Percentiles rank a stretch among this genome's conserved stretches.
phyloP scores from a whole-genome alignment of 2,329 filamentous ascomycete genomes.

The Cryphonectria parasitica region DNA sequence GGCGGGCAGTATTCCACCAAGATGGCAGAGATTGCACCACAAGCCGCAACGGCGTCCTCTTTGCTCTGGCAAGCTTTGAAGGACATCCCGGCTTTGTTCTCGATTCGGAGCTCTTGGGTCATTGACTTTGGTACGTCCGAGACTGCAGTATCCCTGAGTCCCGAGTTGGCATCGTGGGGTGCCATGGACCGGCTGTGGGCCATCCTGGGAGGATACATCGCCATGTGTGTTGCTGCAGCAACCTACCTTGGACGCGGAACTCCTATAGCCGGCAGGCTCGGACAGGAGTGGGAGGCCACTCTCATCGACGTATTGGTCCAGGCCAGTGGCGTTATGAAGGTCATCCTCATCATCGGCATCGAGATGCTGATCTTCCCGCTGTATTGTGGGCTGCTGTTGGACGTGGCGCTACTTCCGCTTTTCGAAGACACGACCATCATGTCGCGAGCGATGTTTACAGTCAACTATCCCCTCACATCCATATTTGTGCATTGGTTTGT shows the following conservation, averaged over 20 bases:
- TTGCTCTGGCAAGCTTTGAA: slow-evolving; percentile 34
- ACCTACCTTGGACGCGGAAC: slow-evolving; percentile 78
- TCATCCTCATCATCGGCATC: slow-evolving; percentile 97
- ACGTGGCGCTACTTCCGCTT: slow-evolving; percentile 84
- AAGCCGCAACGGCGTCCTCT: slow-evolving; percentile 29
- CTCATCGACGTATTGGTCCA: slow-evolving; percentile 85
- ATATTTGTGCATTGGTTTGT: slow-evolving; percentile 99
- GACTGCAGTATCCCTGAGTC: slow-evolving; percentile 48
- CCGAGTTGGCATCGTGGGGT: slow-evolving; percentile 69
- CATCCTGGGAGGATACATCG: slow-evolving; percentile 78
- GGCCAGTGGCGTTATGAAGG: slow-evolving; percentile 95
- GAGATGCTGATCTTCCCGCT: slow-evolving; percentile 98
- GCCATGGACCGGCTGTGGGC: slow-evolving; percentile 69
- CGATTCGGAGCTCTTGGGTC: slow-evolving; percentile 60
- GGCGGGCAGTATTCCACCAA: slow-evolving; percentile 47
- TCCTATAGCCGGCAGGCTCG: slow-evolving; percentile 64
- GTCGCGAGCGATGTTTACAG: slow-evolving; percentile 78
- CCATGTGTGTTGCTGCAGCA: slow-evolving; percentile 73
- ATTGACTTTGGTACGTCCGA: slow-evolving; percentile 57
- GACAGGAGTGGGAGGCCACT: slow-evolving; percentile 72
- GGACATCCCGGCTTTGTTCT: slow-evolving; percentile 41
- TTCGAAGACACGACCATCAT: slow-evolving; percentile 81
- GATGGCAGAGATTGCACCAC: slow-evolving; percentile 31
- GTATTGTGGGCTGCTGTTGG: slow-evolving; percentile 91
- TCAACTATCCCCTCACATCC: slow-evolving; percentile 81